These are phyloP conservation scores for Podospora fimiseda DNA, from an alignment of 495 filamentous ascomycete species.

Conservation along the genomic window DNA sequence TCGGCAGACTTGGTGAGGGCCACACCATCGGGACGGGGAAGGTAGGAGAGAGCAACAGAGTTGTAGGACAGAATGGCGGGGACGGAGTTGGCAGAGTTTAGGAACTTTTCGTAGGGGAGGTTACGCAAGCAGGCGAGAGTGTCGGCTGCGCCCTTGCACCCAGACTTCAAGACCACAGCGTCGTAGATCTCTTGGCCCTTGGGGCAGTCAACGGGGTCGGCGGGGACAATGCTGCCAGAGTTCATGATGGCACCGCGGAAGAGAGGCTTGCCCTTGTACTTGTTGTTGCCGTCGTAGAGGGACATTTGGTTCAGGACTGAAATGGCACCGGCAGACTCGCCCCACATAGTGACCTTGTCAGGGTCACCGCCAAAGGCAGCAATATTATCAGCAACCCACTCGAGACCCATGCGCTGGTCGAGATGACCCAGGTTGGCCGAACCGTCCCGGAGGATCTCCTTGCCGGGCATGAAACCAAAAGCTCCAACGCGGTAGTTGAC, in stretches of 20 bases:
- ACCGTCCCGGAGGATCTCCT: constrained; percentile 60
- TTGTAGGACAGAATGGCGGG: constrained; percentile 57
- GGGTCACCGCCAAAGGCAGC: constrained; percentile 63
- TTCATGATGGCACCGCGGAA: constrained; percentile 71
- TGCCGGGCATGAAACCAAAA: constrained; percentile 56
- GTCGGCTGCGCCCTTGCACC: constrained; percentile 50
- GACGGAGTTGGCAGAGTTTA: constrained; percentile 61
- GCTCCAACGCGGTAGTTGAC: constrained; percentile 58
- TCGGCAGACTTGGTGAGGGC: constrained; percentile 53
- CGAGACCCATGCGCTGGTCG: constrained; percentile 59
- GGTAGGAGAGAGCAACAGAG: constrained; percentile 57
- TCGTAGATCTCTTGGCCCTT: constrained; percentile 62
- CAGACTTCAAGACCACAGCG: constrained; percentile 51
- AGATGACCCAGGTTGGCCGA: constrained; percentile 55
- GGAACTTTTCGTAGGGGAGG: constrained; percentile 52
- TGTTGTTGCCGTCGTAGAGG: constrained; percentile 61
- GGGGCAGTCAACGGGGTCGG: constrained; percentile 55
- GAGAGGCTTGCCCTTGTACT: constrained; percentile 60
- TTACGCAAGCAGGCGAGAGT: constrained; percentile 58
- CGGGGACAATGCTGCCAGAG: constrained; percentile 58
- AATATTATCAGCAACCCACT: constrained; percentile 63
- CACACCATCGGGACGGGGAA: constrained; percentile 59
- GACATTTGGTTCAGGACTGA: constrained; percentile 66
- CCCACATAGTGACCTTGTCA: constrained; percentile 63
- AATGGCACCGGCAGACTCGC: constrained; percentile 65